Evolutionary conservation across 1,284 basidiomycete species (phyloP), one percentile per base, ranked within the genome.

Genomic region (Papiliotrema laurentii): DNA sequence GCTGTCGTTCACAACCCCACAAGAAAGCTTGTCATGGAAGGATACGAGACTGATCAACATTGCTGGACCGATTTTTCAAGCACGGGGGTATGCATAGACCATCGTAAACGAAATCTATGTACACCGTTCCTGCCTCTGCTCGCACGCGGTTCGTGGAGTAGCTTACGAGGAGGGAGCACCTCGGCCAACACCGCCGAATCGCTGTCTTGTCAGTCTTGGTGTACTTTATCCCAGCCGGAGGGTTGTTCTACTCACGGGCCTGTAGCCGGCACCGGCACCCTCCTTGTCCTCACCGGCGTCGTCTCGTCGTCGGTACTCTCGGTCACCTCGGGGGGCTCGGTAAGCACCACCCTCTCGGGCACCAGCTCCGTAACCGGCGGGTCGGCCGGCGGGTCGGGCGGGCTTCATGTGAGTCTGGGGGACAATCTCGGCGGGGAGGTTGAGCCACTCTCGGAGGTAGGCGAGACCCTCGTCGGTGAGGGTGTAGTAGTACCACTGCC

Each of bases 341-440:
- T 91, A 89, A 28, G 85, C 83, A 69, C 86, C 88, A 54, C 70
- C 70, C 51, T 36, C 45, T 80, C 83, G 43, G 51, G 54, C 50
- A 50, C 80, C 59, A 43, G 76, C 76, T 43, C 65, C 64, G 63
- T 79, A 79, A 62, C 88, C 86, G 58, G 85, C 80, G 35, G 86
- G 86, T 51, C 70, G 64, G 55, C 68, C 63, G 79, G 80, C 55
- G 81, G 82, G 75, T 82, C 89, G 63, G 74, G 72, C 85, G 54
- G 87, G 86, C 80, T 91, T 94, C 82, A 93, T 93, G 83, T 93
- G 89, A 61, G 92, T 97, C 54, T 87, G 78, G 57, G 92, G 92
- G 53, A 97, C 92, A 68, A 97, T 96, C 78, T 94, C 90, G 54
- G 78, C 77, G 50, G 91, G 91, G 63, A 96, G 84, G 79, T 94